phyloP scores from a whole-genome alignment of 2,329 filamentous ascomycete genomes.

The Alternaria burnsii region DNA sequence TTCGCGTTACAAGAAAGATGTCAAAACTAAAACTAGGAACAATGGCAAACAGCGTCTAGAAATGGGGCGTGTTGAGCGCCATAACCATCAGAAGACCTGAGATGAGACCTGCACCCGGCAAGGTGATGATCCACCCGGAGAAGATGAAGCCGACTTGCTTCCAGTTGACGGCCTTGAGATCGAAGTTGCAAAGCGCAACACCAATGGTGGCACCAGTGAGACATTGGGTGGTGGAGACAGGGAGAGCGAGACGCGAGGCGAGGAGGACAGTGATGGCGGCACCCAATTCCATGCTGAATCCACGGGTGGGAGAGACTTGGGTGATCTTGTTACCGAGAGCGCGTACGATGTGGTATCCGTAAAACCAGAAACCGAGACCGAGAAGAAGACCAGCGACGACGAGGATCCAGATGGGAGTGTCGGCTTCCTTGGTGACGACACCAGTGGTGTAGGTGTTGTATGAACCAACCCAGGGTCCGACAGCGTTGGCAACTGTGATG shows the following conservation, averaged over 20 bases:
- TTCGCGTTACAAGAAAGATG: neutral
- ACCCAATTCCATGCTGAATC: constrained; percentile 49
- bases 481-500: constrained; percentile 61
- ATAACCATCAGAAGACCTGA: constrained; percentile 53
- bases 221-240: constrained; percentile 71
- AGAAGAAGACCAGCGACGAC: constrained; percentile 63
- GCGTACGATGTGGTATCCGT: constrained; percentile 70
- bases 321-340: constrained; percentile 69
- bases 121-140: constrained; percentile 54
- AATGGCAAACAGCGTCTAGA: constrained; percentile 17
- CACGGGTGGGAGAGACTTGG: constrained; percentile 66
- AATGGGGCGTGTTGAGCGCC: constrained; percentile 55
- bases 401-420: constrained; percentile 69
- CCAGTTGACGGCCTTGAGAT: constrained; percentile 55
- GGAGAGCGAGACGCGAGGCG: constrained; percentile 68
- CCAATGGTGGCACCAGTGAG: constrained; percentile 38
- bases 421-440: constrained; percentile 54
- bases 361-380: constrained; percentile 67
- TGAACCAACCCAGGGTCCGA: constrained; percentile 67
- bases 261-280: constrained; percentile 69
- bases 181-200: constrained; percentile 43
- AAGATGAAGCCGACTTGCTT: constrained; percentile 54
- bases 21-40: neutral
- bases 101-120: constrained; percentile 54
- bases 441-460: constrained; percentile 67